phyloP scores from a whole-genome alignment of 2,329 filamentous ascomycete genomes.

The Talaromyces albobiverticillius region DNA sequence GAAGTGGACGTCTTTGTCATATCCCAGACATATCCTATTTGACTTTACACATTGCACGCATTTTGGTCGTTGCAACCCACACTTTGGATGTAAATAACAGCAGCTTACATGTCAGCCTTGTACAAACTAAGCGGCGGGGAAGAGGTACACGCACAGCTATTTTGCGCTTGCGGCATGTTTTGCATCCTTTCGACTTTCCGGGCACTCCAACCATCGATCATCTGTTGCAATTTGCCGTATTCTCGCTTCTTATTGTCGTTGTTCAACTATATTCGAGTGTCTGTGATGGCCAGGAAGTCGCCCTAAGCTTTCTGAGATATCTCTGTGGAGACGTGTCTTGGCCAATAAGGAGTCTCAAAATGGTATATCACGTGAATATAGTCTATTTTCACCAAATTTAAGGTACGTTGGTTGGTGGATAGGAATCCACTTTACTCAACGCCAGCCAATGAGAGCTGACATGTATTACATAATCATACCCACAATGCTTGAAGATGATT shows the following conservation, averaged over 20 bases:
- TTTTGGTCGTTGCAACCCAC: constrained; percentile 26
- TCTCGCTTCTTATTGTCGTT: not conserved
- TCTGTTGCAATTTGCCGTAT: not conserved
- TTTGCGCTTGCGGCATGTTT: constrained; percentile 26
- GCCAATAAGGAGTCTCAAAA: not conserved
- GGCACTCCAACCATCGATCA: constrained; percentile 25
- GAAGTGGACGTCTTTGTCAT: constrained; percentile 27
- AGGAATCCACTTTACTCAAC: not conserved
- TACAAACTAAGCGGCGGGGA: not conserved
- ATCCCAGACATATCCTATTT: constrained; percentile 28
- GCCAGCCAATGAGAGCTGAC: not conserved
- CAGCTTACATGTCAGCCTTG: not conserved
- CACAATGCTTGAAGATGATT: no score
- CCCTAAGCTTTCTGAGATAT: not conserved
- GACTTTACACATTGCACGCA: constrained; percentile 31
- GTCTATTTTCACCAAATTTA: no score
- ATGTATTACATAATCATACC: no score
- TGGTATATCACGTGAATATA: no score
- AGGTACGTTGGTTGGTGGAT: not conserved
- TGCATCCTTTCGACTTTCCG: constrained; percentile 25
- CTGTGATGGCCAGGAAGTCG: not conserved
- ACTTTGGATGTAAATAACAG: constrained; percentile 20
- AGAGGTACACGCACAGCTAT: constrained; percentile 19
- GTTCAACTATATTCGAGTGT: not conserved
- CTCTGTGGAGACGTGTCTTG: not conserved